These are phyloP conservation scores for Euphrasia arctica DNA, from an alignment of 305 asterid genomes.

Conservation along the genomic window DNA sequence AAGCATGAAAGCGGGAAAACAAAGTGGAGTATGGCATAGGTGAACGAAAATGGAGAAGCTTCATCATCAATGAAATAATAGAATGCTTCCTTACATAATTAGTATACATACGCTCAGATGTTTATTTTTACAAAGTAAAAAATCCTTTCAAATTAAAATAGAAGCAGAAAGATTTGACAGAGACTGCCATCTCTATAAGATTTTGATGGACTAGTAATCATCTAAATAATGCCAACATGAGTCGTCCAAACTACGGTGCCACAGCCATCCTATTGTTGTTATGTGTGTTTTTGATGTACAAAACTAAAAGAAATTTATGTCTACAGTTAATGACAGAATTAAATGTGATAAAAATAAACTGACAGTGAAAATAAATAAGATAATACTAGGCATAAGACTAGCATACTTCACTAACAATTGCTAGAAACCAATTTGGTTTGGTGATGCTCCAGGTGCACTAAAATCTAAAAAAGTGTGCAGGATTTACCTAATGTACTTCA, in stretches of 20 bases:
- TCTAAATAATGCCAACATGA: not conserved
- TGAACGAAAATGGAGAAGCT: conserved; percentile 2
- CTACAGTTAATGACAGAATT: not conserved
- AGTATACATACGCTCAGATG: conserved; percentile 8
- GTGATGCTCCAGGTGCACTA: conserved; percentile 4
- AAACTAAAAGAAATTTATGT: not conserved
- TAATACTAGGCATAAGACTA: conserved; percentile 6
- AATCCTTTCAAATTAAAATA: conserved; percentile 1
- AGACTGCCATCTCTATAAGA: conserved; percentile 6
- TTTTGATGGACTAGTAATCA: not conserved
- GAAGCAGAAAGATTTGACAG: conserved; percentile 8
- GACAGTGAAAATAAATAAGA: conserved; percentile 10
- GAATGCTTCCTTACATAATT: conserved; percentile 5
- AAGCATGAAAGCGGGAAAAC: conserved; percentile 9
- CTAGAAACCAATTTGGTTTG: not conserved
- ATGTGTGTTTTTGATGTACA: conserved; percentile 11
- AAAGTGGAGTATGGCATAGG: conserved; percentile 9
- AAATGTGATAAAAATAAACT: not conserved
- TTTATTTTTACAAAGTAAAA: not conserved
- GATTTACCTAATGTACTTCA: not conserved
- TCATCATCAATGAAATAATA: conserved; percentile 9
- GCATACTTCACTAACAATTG: not conserved
- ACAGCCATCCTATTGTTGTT: conserved; percentile 4
- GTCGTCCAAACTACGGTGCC: not conserved
- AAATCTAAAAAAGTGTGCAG: not conserved